Conservation (phyloP, 2,329 filamentous ascomycete genomes). For the Penicillium sp. region DNA sequence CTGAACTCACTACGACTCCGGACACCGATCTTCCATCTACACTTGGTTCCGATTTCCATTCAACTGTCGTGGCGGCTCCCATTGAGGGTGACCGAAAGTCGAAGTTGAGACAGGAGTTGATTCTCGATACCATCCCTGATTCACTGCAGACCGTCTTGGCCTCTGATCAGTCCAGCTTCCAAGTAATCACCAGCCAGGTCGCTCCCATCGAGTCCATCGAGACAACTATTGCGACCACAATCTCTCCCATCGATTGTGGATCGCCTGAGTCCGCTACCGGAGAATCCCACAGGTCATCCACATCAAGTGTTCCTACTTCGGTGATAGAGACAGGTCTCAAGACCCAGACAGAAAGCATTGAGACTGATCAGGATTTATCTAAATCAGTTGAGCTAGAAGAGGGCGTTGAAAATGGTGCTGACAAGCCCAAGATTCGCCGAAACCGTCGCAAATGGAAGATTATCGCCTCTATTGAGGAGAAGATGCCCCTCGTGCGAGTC, state of each 20-base stretch:
- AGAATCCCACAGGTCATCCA: slow-evolving; percentile 34
- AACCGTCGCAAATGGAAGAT: slow-evolving; percentile 29
- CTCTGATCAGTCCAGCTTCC: neutral
- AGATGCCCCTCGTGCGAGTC: slow-evolving; percentile 47
- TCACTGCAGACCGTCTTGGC: slow-evolving; percentile 5
- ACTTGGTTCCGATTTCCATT: slow-evolving; percentile 3
- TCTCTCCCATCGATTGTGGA: slow-evolving; percentile 22
- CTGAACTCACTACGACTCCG: slow-evolving; percentile 24
- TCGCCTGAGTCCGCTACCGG: slow-evolving; percentile 31
- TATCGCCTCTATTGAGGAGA: slow-evolving; percentile 41
- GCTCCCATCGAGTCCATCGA: slow-evolving; percentile 7
- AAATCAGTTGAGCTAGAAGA: slow-evolving; percentile 31
- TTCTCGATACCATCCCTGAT: slow-evolving; percentile 2
- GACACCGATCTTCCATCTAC: slow-evolving; percentile 5
- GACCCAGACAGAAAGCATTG: slow-evolving; percentile 21
- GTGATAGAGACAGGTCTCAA: slow-evolving; percentile 26
- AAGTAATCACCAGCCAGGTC: neutral
- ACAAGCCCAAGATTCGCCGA: slow-evolving; percentile 21
- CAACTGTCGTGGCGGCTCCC: slow-evolving; percentile 1
- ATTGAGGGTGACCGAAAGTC: slow-evolving; percentile 6
- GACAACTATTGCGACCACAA: slow-evolving; percentile 8
- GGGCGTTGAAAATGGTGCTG: slow-evolving; percentile 17
- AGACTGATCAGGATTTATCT: slow-evolving; percentile 11
- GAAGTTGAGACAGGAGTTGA: slow-evolving; percentile 17
- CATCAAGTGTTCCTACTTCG: slow-evolving; percentile 40